A percentile compares a stretch with the other conserved stretches of the same genome.
These are phyloP conservation scores for Sugiyamaella smithiae DNA, from an alignment of 805 yeast species.

Conservation along the genomic window DNA sequence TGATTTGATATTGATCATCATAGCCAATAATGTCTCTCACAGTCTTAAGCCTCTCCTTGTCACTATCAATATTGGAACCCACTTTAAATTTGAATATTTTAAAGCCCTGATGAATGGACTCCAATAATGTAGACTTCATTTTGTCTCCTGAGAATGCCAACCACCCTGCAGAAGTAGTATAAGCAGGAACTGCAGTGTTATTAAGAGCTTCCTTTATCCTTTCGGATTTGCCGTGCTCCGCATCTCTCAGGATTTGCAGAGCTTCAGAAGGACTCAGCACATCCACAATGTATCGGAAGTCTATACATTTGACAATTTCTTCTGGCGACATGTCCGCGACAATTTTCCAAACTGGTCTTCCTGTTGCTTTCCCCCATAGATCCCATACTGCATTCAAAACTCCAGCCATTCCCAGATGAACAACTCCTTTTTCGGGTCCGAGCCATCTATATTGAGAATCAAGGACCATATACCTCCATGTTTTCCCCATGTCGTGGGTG, in stretches of 20 bases:
- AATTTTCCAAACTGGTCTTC: conserved; percentile 41
- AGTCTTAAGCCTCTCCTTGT: conserved; percentile 34
- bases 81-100: conserved; percentile 41
- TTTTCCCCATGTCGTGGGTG: conserved; percentile 37
- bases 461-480: conserved; percentile 41
- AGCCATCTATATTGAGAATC: conserved; percentile 43
- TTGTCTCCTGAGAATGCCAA: conserved; percentile 41
- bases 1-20: conserved; percentile 31
- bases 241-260: conserved; percentile 31
- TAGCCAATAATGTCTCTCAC: conserved; percentile 34
- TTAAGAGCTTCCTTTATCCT: conserved; percentile 34
- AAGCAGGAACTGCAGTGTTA: conserved; percentile 40
- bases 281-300: conserved; percentile 41
- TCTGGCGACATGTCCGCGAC: conserved; percentile 42
- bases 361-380: conserved; percentile 39
- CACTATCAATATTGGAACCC: conserved; percentile 37
- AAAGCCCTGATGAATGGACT: conserved; percentile 39
- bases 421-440: conserved; percentile 43
- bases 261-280: conserved; percentile 42
- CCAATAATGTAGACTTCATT: conserved; percentile 35
- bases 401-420: conserved; percentile 41
- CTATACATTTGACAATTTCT: conserved; percentile 40
- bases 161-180: conserved; percentile 46
- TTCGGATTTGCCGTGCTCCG: conserved; percentile 32
- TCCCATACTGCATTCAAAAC: conserved; percentile 43